A percentile compares a stretch with the other conserved stretches of the same genome.
These are phyloP conservation scores for Antrodiella citrinella DNA, from an alignment of 768 basidiomycete species.

Conservation along the genomic window DNA sequence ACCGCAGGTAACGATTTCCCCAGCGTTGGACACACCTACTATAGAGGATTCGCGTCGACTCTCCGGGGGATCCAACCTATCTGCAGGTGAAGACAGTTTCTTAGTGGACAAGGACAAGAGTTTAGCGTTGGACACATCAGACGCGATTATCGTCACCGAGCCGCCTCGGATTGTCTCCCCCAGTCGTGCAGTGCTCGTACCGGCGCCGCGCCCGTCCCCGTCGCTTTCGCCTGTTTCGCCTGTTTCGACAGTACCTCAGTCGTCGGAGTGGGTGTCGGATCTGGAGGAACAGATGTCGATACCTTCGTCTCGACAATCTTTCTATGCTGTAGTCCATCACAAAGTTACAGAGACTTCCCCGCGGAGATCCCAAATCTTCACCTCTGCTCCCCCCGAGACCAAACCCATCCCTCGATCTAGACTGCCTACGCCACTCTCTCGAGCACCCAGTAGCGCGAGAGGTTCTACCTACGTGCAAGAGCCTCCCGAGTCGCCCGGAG, in stretches of 20 bases:
- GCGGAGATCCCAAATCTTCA: no score
- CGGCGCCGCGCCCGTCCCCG: slow-evolving; percentile 10
- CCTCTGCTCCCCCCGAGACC: no score
- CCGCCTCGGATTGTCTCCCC: slow-evolving; percentile 12
- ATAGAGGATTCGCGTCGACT: not conserved
- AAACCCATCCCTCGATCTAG: not conserved
- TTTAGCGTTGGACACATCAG: slow-evolving; percentile 7
- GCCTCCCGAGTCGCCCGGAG: slow-evolving; percentile 14
- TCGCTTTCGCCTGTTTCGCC: slow-evolving; percentile 8
- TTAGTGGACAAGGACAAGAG: slow-evolving; percentile 7
- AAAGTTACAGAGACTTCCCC: slow-evolving; percentile 14
- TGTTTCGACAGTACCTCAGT: slow-evolving; percentile 2
- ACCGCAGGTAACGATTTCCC: not conserved
- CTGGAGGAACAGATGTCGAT: slow-evolving; percentile 13
- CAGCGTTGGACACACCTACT: not conserved
- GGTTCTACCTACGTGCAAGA: no score
- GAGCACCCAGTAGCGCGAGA: no score
- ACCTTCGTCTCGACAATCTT: slow-evolving; percentile 17
- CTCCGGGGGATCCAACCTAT: not conserved
- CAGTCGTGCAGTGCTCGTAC: slow-evolving; percentile 6
- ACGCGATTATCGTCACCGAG: slow-evolving; percentile 14
- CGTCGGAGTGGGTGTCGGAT: not conserved
- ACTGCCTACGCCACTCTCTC: no score
- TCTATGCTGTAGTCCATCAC: slow-evolving; percentile 26
- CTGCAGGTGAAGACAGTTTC: not conserved